phyloP scores from a whole-genome alignment of 2,329 filamentous ascomycete species.

The Aspergillus sp. region DNA sequence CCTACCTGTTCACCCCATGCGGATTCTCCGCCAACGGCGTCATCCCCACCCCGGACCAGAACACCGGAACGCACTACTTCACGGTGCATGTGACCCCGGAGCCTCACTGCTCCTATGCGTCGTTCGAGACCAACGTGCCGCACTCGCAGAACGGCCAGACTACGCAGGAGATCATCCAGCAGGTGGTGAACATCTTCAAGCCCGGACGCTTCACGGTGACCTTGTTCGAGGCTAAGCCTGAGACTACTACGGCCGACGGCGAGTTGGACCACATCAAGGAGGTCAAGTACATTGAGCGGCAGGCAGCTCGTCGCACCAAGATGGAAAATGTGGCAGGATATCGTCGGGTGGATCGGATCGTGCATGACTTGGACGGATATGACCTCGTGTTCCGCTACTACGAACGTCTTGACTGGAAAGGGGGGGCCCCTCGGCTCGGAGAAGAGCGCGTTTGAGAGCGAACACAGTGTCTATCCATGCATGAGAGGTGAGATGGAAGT shows the following conservation, averaged over 20 bases:
- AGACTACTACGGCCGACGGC: slow-evolving; percentile 24
- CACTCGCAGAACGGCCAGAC: slow-evolving; percentile 83
- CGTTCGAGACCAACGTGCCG: slow-evolving; percentile 97
- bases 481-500: neutral
- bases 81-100: slow-evolving; percentile 98
- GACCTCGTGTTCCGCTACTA: slow-evolving; percentile 97
- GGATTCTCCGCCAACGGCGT: slow-evolving; percentile 98
- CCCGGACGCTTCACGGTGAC: slow-evolving; percentile 98
- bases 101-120: slow-evolving; percentile 94
- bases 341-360: slow-evolving; percentile 85
- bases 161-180: slow-evolving; percentile 86
- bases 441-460: slow-evolving; percentile 42
- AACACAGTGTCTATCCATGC: neutral
- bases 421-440: slow-evolving; percentile 63
- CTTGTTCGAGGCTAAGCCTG: slow-evolving; percentile 83
- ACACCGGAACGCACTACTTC: slow-evolving; percentile 79
- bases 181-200: slow-evolving; percentile 94
- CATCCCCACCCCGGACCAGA: slow-evolving; percentile 70
- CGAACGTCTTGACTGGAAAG: slow-evolving; percentile 80
- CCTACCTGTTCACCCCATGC: slow-evolving; percentile 94
- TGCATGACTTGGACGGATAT: slow-evolving; percentile 96
- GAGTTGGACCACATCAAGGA: slow-evolving; percentile 35
- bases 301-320: slow-evolving; percentile 49
- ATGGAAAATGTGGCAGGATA: slow-evolving; percentile 86
- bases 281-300: slow-evolving; percentile 45